phyloP scores from a whole-genome alignment of 768 basidiomycete species.

The Pleurotus salmoneostramineus region DNA sequence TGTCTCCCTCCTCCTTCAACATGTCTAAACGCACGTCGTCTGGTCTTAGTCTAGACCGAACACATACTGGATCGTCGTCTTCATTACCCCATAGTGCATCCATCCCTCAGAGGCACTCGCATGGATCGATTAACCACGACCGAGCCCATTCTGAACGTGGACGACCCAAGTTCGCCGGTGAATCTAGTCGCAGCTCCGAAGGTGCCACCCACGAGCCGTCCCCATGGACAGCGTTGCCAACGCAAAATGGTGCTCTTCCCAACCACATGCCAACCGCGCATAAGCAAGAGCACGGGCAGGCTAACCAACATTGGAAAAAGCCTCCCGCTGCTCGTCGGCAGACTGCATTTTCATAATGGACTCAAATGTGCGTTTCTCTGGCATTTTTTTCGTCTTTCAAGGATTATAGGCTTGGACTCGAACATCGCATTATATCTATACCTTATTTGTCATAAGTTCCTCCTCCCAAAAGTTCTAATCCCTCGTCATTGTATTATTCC shows the following conservation, averaged over 20 bases:
- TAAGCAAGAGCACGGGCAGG: background rate
- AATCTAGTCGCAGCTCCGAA: background rate
- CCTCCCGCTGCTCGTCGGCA: background rate
- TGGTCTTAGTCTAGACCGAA: background rate
- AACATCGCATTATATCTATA: constrained; percentile 6
- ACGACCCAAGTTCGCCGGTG: background rate
- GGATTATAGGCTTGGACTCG: constrained; percentile 3
- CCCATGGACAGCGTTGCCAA: constrained; percentile 5
- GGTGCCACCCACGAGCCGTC: background rate
- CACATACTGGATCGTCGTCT: background rate
- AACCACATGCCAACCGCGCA: background rate
- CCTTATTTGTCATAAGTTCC: background rate
- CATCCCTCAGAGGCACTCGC: background rate
- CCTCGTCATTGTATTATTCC: background rate
- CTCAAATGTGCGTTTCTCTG: background rate
- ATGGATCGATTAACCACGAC: background rate
- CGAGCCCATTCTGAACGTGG: constrained; percentile 2
- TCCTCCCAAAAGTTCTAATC: constrained; percentile 2
- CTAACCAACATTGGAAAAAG: background rate
- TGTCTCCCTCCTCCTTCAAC: constrained; percentile 1
- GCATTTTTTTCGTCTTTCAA: constrained; percentile 3
- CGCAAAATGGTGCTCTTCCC: background rate
- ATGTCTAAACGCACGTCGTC: background rate
- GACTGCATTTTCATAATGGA: background rate
- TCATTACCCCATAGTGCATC: background rate